Evolutionary conservation across 495 filamentous ascomycete species (phyloP), one percentile per base, ranked within the genome.

Genomic region (Aspergillus ellipticus): DNA sequence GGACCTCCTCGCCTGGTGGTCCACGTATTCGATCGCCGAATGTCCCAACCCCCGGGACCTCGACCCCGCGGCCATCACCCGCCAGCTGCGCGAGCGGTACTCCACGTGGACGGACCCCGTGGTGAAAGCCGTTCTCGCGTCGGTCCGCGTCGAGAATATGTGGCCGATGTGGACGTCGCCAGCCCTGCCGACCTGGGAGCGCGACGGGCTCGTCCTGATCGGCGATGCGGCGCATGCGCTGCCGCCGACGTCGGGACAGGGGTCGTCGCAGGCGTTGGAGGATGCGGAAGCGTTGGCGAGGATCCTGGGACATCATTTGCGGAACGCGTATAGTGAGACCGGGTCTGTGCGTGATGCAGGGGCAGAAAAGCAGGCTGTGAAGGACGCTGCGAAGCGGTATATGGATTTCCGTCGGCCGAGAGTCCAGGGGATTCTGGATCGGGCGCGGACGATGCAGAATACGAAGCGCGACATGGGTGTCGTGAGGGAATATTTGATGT

Each of bases 91-190:
- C 5, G 59, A 73, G 52, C 71, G 81, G 13, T 79, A 84, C 50
- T 57, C 57, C 3, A 37, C 66, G 15, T 82, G 79, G 79, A 66
- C 65, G 19, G 77, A 84, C 47, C 81, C 81, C 0, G 71, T 79
- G 15, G 65, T 85, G 21, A 70, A 71, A 41, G 64, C 70, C 22
- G 72, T 83, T 39, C 52, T 84, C 5, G 42, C 57, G 10, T 70
- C 71, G 0, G 58, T 72, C 0, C 49, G 65, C 1, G 68, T 83
- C 4, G 61, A 79, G 37, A 75, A 62, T 57, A 70, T 83, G 54
- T 83, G 82, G 56, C 80, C 80, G 19, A 80, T 74, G 9, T 84
- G 78, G 75, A 78, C 74, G 5, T 65, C 73, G 3, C 75, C 76
- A 5, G 64, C 71, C 20, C 72, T 85, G 24, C 75, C 78, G 7